These are phyloP conservation scores for Epichloe festucae DNA, from an alignment of 2,329 filamentous ascomycete genomes.

Conservation along the genomic window DNA sequence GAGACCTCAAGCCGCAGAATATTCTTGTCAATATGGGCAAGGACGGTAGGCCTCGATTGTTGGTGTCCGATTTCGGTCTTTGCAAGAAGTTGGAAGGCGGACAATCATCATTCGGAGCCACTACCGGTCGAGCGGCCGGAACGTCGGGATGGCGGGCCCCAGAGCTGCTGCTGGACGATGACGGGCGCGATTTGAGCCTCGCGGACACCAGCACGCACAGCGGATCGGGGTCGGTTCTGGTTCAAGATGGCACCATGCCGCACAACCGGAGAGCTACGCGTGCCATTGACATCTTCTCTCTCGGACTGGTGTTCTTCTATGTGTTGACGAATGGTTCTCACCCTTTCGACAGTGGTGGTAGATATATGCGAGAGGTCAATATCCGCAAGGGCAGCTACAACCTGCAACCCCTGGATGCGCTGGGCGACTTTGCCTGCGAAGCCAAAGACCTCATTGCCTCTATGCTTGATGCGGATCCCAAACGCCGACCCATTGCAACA, in stretches of 20 bases:
- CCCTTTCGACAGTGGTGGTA: conserved; percentile 86
- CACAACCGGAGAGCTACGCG: conserved; percentile 71
- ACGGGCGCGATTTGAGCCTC: conserved; percentile 38
- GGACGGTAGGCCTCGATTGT: conserved; percentile 60
- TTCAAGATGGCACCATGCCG: conserved; percentile 42
- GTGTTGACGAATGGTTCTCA: conserved; percentile 88
- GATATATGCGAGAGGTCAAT: conserved; percentile 93
- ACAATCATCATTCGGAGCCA: conserved; percentile 88
- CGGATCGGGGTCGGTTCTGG: conserved; percentile 45
- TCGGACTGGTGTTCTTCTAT: conserved; percentile 97
- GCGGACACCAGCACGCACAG: conserved; percentile 45
- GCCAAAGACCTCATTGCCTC: conserved; percentile 74
- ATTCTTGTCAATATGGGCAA: conserved; percentile 73
- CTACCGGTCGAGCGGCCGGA: conserved; percentile 82
- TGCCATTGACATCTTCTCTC: conserved; percentile 92
- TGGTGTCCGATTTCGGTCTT: conserved; percentile 94
- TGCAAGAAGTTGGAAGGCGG: conserved; percentile 95
- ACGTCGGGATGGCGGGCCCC: conserved; percentile 95
- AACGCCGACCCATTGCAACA: conserved; percentile 52
- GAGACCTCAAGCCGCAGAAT: conserved; percentile 95
- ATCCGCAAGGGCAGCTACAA: conserved; percentile 82
- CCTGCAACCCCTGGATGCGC: conserved; percentile 54
- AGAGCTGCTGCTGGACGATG: conserved; percentile 75
- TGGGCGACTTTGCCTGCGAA: conserved; percentile 77
- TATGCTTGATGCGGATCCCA: conserved; percentile 53